A percentile compares a stretch with the other conserved stretches of the same genome.
Evolutionary conservation across 192 early-diverging fungal species (phyloP).

Genomic region (Podila clonocystis): DNA sequence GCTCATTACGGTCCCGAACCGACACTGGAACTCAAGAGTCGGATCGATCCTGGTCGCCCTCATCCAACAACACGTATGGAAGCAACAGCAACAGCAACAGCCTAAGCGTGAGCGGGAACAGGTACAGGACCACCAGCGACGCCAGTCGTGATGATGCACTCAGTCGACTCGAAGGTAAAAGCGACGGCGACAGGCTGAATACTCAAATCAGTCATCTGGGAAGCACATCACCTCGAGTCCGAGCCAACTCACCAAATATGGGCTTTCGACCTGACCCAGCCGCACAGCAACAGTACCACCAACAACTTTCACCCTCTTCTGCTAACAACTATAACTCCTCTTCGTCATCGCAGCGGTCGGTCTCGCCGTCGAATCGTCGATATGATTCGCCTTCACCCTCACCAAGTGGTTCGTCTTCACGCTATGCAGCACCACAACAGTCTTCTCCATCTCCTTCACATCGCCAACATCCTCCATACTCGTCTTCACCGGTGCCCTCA

Average conservation of each 20-base stretch:
- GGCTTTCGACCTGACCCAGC: conserved; percentile 6
- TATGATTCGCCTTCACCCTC: conserved; percentile 30
- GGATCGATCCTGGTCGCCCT: conserved; percentile 20
- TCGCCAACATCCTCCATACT: conserved; percentile 2
- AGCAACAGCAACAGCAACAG: conserved; percentile 4
- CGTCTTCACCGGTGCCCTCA: conserved; percentile 5
- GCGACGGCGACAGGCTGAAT: conserved; percentile 25
- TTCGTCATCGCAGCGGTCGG: conserved; percentile 18
- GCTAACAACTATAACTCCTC: conserved; percentile 10
- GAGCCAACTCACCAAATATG: conserved; percentile 24
- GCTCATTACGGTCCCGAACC: conserved; percentile 10
- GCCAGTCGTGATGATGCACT: conserved; percentile 44
- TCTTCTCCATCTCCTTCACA: conserved; percentile 2
- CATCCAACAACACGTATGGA: conserved; percentile 18
- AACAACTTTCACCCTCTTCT: conserved; percentile 25
- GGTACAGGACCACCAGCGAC: conserved; percentile 36
- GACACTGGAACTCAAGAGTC: neutral
- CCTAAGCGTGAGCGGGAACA: neutral
- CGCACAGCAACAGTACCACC: conserved; percentile 5
- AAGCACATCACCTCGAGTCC: conserved; percentile 32
- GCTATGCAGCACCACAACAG: neutral
- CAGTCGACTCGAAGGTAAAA: conserved; percentile 45
- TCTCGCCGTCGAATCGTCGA: conserved; percentile 21
- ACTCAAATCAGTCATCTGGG: conserved; percentile 43
- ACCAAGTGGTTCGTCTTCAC: neutral